Evolutionary conservation across 305 asterid genomes (phyloP), one percentile per base, ranked within the genome.

Genomic region (Fraxinus angustifolia): DNA sequence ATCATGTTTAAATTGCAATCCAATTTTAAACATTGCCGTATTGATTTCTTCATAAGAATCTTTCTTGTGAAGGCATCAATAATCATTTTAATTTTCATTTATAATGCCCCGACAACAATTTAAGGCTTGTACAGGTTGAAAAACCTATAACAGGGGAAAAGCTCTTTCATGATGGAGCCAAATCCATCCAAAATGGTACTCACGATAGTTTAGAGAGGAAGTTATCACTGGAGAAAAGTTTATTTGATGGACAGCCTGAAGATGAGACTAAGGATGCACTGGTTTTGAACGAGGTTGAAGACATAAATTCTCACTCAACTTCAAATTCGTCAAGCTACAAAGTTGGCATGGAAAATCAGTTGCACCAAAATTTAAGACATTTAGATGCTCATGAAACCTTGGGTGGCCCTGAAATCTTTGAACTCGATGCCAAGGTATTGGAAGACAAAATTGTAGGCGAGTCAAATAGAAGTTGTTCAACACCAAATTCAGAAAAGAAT

Each of bases 401-500:
- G 77, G 89, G 82, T 74, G 87, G 86, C 82, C 84, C 87, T 82
- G 88, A 75, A 53, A 80, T 77, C 36, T 45, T 88, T 77, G 81
- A 88, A 84, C 84, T 84, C 23, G 36, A 81, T 84, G 81, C 90
- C 40, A 82, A 87, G 58, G 82, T 82, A 74, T 82, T 90, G 73
- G 89, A 81, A 74, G 89, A 85, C 53, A 87, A 88, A 80, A 48
- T 83, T 75, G 88, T 84, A 65, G 80, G 84, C 30, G 89, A 87
- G 79, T 85, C 91, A 78, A 86, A 84, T 67, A 80, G 78, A 78
- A 89, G 78, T 48, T 79, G 85, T 30, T 83, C 97, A 68, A 82
- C 88, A 75, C 91, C 97, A 78, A 85, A 90, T 35, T 85, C 93
- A 38, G 97, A 90, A 40, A 90, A 92, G 88, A 88, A 93, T 76